Evolutionary conservation across 2,329 filamentous ascomycete genomes (phyloP), one percentile per base, ranked within the genome.

Genomic region (Graphilbum fragrans): DNA sequence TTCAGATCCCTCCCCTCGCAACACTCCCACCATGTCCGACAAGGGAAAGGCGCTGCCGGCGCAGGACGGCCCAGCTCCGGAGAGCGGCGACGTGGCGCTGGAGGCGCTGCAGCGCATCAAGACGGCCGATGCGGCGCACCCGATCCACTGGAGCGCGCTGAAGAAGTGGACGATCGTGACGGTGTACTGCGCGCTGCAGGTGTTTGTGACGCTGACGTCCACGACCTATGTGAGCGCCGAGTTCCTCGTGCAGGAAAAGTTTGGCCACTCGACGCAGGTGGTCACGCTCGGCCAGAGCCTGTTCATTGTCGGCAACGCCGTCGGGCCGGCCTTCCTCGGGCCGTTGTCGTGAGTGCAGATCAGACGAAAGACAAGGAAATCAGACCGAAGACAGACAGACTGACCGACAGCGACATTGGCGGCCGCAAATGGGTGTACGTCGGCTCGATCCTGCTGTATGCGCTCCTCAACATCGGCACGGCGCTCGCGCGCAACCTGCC

Each of bases 391-490:
- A 7, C 23, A 12, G 23, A 27, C 23, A 27, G 18, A 17, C 38
- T 39, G 31, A 31, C 17, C 7, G 5, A 3, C 29, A 41, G 40
- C 2, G 42, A 43, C 18, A 39, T 43, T 25, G 42, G 42, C 17
- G 42, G 42, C 20, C 42, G 42, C 17, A 43, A 43, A 38, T 43
- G 42, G 42, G 35, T 43, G 21, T 43, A 43, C 21, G 42, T 40
- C n/a, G 18, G 22, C 5, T 43, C 42, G 17, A 43, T 43, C 29
- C 6, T 19, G 22, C 34, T 43, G n/a, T 43, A 34, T 23, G 42
- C 42, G n/a, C 20, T 43, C 17, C 37, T 43, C 27, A 43, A 43
- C 42, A 43, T 43, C 16, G 42, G 42, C 37, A 43, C 33, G 16
- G 42, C 42, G 10, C 38, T 43, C 11, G 42, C 42, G 7, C 18